Conservation (phyloP, 1,284 basidiomycete genomes). For the Puccinia novopanici region DNA sequence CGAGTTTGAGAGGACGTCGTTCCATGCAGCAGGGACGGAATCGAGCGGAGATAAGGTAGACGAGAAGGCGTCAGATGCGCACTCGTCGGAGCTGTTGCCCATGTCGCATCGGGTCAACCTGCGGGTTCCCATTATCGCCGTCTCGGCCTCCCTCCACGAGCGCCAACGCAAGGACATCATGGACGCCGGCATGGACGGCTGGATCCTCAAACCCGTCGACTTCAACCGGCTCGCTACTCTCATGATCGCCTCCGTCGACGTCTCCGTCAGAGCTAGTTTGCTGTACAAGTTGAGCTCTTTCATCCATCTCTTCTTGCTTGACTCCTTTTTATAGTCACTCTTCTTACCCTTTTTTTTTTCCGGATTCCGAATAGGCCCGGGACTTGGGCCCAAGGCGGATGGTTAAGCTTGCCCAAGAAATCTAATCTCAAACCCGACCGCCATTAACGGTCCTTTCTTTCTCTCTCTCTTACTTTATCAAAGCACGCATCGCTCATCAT, state of each 20-base stretch:
- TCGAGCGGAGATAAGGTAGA: not conserved
- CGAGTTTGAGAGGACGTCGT: constrained; percentile 50
- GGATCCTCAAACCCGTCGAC: constrained; percentile 83
- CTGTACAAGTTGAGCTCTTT: constrained; percentile 54
- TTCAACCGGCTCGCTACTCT: constrained; percentile 62
- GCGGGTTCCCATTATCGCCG: constrained; percentile 78
- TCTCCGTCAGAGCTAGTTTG: constrained; percentile 53
- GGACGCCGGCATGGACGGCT: constrained; percentile 73
- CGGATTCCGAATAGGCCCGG: constrained; percentile 52
- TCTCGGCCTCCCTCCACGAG: constrained; percentile 75
- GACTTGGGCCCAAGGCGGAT: constrained; percentile 58
- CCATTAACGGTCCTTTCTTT: not conserved
- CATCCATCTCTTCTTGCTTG: not conserved
- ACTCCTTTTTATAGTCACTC: too few relatives aligned
- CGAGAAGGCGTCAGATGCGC: not conserved
- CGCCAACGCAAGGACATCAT: constrained; percentile 66
- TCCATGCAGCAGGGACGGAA: constrained; percentile 44
- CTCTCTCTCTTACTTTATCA: not conserved
- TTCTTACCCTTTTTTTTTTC: not conserved
- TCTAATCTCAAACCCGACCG: not conserved
- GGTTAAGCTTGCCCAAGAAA: constrained; percentile 55
- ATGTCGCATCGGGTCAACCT: constrained; percentile 67
- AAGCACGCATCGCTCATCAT: too few relatives aligned
- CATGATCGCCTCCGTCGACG: constrained; percentile 54
- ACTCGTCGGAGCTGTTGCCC: not conserved